Percentiles rank a stretch among this genome's conserved stretches.
These are phyloP conservation scores for Didymella pomorum DNA, from an alignment of 2,329 filamentous ascomycete species.

Conservation along the genomic window DNA sequence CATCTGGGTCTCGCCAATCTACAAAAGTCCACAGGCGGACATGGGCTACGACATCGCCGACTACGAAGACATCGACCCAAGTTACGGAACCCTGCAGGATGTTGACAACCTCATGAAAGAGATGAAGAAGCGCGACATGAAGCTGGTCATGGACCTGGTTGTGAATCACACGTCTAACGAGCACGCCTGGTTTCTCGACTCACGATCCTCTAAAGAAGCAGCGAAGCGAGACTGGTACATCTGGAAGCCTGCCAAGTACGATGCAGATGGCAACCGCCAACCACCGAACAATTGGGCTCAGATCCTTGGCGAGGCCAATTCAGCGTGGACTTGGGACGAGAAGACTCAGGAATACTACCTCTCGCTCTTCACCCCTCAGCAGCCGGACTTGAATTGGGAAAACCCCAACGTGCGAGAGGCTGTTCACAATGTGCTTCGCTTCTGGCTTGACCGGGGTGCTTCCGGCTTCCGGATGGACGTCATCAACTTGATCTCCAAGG, in stretches of 20 bases:
- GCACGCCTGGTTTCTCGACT: conserved; percentile 67
- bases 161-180: conserved; percentile 53
- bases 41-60: conserved; percentile 55
- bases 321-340: conserved; percentile 75
- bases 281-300: conserved; percentile 78
- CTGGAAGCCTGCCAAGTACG: conserved; percentile 58
- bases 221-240: conserved; percentile 65
- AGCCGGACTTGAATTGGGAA: conserved; percentile 87
- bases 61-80: conserved; percentile 51
- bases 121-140: conserved; percentile 49
- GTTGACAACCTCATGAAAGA: conserved; percentile 51
- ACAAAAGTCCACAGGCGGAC: conserved; percentile 56
- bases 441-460: conserved; percentile 79
- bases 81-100: conserved; percentile 51
- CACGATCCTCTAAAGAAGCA: conserved; percentile 56
- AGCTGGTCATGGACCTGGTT: conserved; percentile 53
- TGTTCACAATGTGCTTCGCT: conserved; percentile 75
- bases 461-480: conserved; percentile 55
- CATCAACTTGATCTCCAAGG: conserved; percentile 51
- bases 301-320: conserved; percentile 64
- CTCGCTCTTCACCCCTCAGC: conserved; percentile 76
- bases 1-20: conserved; percentile 54
- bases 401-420: conserved; percentile 71
- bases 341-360: conserved; percentile 77
- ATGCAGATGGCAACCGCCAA: conserved; percentile 65